Base-by-base conservation (phyloP, 2,329 filamentous ascomycete genomes). In the Epicoccum nigrum region DNA sequence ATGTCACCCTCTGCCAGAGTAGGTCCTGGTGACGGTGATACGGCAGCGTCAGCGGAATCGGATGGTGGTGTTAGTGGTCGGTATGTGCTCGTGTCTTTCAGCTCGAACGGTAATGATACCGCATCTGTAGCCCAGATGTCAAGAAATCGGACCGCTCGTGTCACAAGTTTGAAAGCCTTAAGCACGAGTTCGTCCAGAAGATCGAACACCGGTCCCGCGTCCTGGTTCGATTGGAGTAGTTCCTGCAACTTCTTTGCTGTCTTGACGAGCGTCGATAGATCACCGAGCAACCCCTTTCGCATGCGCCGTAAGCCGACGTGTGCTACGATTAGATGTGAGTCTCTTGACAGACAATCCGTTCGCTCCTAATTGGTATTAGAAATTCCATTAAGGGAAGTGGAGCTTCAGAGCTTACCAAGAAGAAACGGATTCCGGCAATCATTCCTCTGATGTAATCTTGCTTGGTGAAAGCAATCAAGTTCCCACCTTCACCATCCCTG, bases 381-480 rank as follows among this genome's bases (percentile, higher is more conserved):
- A 30, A 32, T 17, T 8, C 15, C 45, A 16, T 33, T 41, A 11
- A 35, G 23, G 16, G 16, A 23, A 1, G 1, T 20, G 11, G 7
- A 8, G 19, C 32, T 37, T 17, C 7, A 31, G 39, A 27, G 81
- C 90, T 76, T 82, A 95, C 91, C 73, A 99, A 74, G 33, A 99
- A 82, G 75, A 88, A 92, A 39, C 94, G 86, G 49, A 97, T 93
- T 25, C 94, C 94, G 7, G 92, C 92, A 65, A 97, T 95, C 68
- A 97, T 87, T 19, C 90, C 91, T 74, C 92, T 88, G 81, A 97
- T 93, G 70, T 96, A 94, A 69, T 97, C 92, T 70, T 96, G 91
- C 71, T 92, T 92, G 38, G 87, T 85, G 70, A 96, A 96, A 40
- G 92, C 87, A 61, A 88, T 83, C 45, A 86, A 81, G 64, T 92